Base-by-base conservation (phyloP, 139 green algal species). In the Astrephomene gubernaculifera region DNA sequence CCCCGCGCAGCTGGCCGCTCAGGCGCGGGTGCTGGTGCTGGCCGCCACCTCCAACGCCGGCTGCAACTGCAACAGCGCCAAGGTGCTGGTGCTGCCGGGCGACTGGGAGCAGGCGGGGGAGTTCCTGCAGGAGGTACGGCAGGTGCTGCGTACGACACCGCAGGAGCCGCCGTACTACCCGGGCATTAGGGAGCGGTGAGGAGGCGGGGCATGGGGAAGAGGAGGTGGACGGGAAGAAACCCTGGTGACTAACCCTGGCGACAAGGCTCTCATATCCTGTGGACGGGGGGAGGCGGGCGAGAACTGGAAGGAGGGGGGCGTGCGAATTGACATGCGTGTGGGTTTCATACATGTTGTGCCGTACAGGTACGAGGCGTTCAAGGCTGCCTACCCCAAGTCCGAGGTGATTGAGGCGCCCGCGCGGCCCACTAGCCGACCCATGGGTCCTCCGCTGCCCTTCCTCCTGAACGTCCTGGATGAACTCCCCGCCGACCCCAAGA, bases 91-190 rank as follows among this genome's bases (percentile, higher is more conserved):
- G 45, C 64, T 91, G 75, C 84, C 87, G 0, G 78, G 70, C 36
- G 85, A 71, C 38, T 93, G 90, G 90, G 29, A 31, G 5, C 87
- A 90, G 76, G 71, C 36, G 0, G 85, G 82, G 35, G 76, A 43
- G 1, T 91, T 92, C 41, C 31, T 92, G 36, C 82, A 78, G 19
- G 49, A 60, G 2, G 36, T 89, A 38, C 79, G 79, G 19, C 1
- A 14, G 6, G 10, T 49, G 25, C 39, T 92, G 54, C 64, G 44
- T 2, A 6, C 22, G 38, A 71, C 49, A 35, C 83, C 78, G 33
- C 45, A 73, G 61, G 87, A 75, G 6, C 63, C 71, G 2, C 70
- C 89, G 22, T 92, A 92, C 87, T 92, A 92, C 69, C 71, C 89
- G 1, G 89, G 89, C 38, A 87, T 91, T 33, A 73, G 79, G 12